Percentiles rank a stretch among this genome's conserved stretches.
Conservation (phyloP, 2,329 filamentous ascomycete species). For the Lachnellula occidentalis region DNA sequence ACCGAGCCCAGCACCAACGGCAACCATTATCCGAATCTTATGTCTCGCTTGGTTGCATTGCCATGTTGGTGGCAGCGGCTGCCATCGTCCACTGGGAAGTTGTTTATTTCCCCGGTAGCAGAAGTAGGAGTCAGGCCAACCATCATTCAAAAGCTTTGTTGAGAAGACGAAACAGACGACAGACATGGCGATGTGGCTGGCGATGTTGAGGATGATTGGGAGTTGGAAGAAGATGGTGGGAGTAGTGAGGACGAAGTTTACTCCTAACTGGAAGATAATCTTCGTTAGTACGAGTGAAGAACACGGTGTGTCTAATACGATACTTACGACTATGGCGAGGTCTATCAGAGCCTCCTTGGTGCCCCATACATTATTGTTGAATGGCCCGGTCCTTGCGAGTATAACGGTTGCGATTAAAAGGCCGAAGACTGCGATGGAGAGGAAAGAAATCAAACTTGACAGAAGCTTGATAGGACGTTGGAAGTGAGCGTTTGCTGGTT, state of each 20-base stretch:
- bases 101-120: not conserved
- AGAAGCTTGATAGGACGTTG: slow-evolving; percentile 4
- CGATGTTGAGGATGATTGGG: slow-evolving; percentile 5
- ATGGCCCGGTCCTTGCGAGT: not conserved
- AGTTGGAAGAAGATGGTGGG: slow-evolving; percentile 6
- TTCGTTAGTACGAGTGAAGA: not conserved
- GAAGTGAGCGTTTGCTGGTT: slow-evolving; percentile 6
- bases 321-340: slow-evolving; percentile 6
- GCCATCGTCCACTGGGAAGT: not conserved
- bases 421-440: slow-evolving; percentile 1
- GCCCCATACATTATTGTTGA: not conserved
- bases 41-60: not conserved
- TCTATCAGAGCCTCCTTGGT: not conserved
- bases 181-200: slow-evolving; percentile 4
- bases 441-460: not conserved
- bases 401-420: slow-evolving; percentile 4
- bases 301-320: not conserved
- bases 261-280: not conserved
- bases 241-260: slow-evolving; percentile 5
- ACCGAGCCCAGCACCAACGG: slow-evolving; percentile 3
- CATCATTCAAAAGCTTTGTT: not conserved
- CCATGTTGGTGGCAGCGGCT: not conserved
- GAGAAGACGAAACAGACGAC: slow-evolving; percentile 7
- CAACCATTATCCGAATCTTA: slow-evolving; percentile 1
- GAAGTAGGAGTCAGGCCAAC: slow-evolving; percentile 3